Evolutionary conservation across 805 yeast genomes (phyloP).

Genomic region (Scheffersomyces stipitis): DNA sequence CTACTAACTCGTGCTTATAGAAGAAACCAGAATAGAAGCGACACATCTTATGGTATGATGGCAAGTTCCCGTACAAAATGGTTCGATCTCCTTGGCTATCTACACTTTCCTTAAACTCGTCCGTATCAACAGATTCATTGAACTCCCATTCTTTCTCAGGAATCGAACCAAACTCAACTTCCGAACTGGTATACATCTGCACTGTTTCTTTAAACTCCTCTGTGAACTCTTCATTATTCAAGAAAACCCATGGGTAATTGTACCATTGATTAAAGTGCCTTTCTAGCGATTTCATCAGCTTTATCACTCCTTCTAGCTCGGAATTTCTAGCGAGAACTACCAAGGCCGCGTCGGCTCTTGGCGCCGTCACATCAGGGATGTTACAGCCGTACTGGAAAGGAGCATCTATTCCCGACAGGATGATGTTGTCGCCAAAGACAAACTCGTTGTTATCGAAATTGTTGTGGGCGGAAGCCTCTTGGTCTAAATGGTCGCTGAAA

Average conservation of each 20-base stretch:
- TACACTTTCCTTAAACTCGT: slow-evolving; percentile 54
- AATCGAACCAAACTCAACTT: slow-evolving; percentile 71
- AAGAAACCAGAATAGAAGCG: slow-evolving; percentile 86
- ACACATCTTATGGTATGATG: slow-evolving; percentile 92
- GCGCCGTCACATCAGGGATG: slow-evolving; percentile 38
- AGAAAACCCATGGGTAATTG: slow-evolving; percentile 87
- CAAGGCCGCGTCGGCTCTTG: slow-evolving; percentile 77
- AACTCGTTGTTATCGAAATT: slow-evolving; percentile 1
- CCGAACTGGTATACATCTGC: slow-evolving; percentile 51
- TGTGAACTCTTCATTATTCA: slow-evolving; percentile 77
- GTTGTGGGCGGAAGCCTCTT: too few species aligned
- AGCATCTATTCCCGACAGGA: slow-evolving; percentile 22
- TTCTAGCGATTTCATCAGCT: slow-evolving; percentile 73
- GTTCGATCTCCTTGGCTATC: slow-evolving; percentile 79
- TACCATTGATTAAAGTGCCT: slow-evolving; percentile 92
- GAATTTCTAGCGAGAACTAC: slow-evolving; percentile 80
- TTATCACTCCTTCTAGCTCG: slow-evolving; percentile 74
- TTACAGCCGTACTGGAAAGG: slow-evolving; percentile 59
- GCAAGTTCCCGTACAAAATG: slow-evolving; percentile 79
- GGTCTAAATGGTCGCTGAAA: background rate
- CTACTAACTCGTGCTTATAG: slow-evolving; percentile 73
- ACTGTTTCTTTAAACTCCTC: slow-evolving; percentile 61
- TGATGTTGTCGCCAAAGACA: slow-evolving; percentile 11
- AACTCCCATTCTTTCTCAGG: slow-evolving; percentile 69
- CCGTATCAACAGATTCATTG: slow-evolving; percentile 36